These are phyloP conservation scores for Populus tomentosa DNA, from an alignment of 441 rosid genomes.

Conservation along the genomic window DNA sequence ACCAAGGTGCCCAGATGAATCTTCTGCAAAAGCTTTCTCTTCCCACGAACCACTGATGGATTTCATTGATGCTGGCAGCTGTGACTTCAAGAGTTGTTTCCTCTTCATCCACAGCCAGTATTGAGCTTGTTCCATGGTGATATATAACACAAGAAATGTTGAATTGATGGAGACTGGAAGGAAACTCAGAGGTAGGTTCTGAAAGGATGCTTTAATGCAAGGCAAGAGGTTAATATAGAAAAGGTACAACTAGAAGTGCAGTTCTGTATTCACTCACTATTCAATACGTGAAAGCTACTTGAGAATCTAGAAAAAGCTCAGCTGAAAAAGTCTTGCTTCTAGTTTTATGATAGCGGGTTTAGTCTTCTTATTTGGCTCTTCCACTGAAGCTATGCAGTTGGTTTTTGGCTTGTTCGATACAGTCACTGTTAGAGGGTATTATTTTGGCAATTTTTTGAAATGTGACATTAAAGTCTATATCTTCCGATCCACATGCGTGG, in stretches of 20 bases:
- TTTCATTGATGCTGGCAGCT: slow-evolving; percentile 14
- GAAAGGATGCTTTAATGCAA: background rate
- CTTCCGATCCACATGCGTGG: slow-evolving; percentile 22
- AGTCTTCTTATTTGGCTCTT: slow-evolving; percentile 27
- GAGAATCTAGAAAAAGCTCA: slow-evolving; percentile 29
- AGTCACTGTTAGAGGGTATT: slow-evolving; percentile 21
- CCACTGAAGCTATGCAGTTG: slow-evolving; percentile 29
- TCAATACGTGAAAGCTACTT: slow-evolving; percentile 29
- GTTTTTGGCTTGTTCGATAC: slow-evolving; percentile 25
- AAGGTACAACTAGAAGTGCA: background rate
- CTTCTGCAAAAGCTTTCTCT: slow-evolving; percentile 89
- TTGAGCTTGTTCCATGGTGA: slow-evolving; percentile 32
- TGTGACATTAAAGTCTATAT: background rate
- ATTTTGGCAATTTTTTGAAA: background rate
- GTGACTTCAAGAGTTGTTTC: slow-evolving; percentile 22
- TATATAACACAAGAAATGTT: background rate
- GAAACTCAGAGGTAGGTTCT: background rate
- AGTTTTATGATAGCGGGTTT: slow-evolving; percentile 18
- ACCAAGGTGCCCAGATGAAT: slow-evolving; percentile 51
- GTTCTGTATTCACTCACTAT: slow-evolving; percentile 4
- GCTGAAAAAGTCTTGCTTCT: slow-evolving; percentile 24
- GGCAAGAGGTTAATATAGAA: slow-evolving; percentile 1
- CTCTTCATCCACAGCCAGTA: slow-evolving; percentile 34
- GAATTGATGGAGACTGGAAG: background rate
- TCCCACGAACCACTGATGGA: slow-evolving; percentile 47